Evolutionary conservation across 257 asterid genomes (phyloP).

Genomic region (Solanum bulbocastanum): DNA sequence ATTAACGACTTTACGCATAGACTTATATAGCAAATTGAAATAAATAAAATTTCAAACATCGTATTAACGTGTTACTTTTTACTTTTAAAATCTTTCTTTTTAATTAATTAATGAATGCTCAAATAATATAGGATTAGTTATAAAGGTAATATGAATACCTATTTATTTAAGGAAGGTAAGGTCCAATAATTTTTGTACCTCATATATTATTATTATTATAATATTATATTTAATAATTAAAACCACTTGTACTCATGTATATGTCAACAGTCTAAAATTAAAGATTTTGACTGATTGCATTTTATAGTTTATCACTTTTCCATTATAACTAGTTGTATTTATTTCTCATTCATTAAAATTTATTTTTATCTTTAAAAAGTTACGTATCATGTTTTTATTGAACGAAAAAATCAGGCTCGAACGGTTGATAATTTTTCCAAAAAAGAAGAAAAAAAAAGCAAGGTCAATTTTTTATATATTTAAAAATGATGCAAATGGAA

Average conservation of each 20-base stretch:
- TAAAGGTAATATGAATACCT: neutral
- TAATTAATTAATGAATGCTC: neutral
- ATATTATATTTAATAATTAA: too few species aligned
- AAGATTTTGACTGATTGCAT: too few species aligned
- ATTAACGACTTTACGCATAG: neutral
- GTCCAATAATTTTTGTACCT: neutral
- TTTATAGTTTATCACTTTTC: too few species aligned
- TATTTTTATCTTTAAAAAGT: too few species aligned
- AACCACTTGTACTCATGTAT: too few species aligned
- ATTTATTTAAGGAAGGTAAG: neutral
- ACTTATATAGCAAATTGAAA: neutral
- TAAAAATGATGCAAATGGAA: neutral
- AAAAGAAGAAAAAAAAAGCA: too few species aligned
- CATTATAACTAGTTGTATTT: too few species aligned
- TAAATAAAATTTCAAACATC: neutral
- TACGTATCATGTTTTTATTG: neutral
- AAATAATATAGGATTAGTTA: neutral
- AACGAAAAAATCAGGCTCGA: accelerated
- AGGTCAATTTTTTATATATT: too few species aligned
- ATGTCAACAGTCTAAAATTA: too few species aligned
- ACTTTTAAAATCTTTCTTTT: neutral
- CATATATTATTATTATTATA: too few species aligned
- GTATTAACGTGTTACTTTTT: neutral
- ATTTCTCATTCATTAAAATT: too few species aligned
- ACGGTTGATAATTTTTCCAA: too few species aligned